Evolutionary conservation across 2,329 filamentous ascomycete species (phyloP).

Genomic region (Delphinella strobiligena): DNA sequence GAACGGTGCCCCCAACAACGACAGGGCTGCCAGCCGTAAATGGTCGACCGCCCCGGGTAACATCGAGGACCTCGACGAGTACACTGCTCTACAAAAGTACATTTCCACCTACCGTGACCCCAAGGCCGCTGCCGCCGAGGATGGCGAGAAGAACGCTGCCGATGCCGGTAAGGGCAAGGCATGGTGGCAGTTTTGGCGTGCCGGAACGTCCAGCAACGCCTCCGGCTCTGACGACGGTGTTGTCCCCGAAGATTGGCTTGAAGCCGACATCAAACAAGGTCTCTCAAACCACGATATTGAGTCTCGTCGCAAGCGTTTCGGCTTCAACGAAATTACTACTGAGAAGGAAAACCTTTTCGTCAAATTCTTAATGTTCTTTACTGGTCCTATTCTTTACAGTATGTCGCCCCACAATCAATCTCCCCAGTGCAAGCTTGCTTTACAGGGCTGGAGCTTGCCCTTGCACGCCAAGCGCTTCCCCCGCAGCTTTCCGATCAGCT

Average conservation of each 20-base stretch:
- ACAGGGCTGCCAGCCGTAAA: slow-evolving; percentile 22
- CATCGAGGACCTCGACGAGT: slow-evolving; percentile 46
- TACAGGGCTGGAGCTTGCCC: slow-evolving; percentile 4
- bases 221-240: slow-evolving; percentile 24
- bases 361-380: slow-evolving; percentile 67
- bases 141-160: slow-evolving; percentile 24
- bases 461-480: slow-evolving; percentile 3
- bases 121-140: slow-evolving; percentile 35
- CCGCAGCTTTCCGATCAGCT: slow-evolving; percentile 4
- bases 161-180: slow-evolving; percentile 37
- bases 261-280: slow-evolving; percentile 55
- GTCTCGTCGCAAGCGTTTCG: slow-evolving; percentile 50
- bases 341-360: slow-evolving; percentile 67
- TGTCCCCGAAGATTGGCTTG: slow-evolving; percentile 55
- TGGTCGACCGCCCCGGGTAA: slow-evolving; percentile 27
- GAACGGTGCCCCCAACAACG: slow-evolving; percentile 20
- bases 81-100: slow-evolving; percentile 53
- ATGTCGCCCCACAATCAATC: too few species aligned
- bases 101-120: slow-evolving; percentile 55
- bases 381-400: slow-evolving; percentile 66
- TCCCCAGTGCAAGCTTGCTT: slow-evolving; percentile 4
- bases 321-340: slow-evolving; percentile 59
- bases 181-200: slow-evolving; percentile 50
- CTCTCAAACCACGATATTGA: slow-evolving; percentile 49
- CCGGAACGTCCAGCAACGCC: slow-evolving; percentile 19